phyloP scores from a whole-genome alignment of 345 rosid species.

The Arabis hirsuta region DNA sequence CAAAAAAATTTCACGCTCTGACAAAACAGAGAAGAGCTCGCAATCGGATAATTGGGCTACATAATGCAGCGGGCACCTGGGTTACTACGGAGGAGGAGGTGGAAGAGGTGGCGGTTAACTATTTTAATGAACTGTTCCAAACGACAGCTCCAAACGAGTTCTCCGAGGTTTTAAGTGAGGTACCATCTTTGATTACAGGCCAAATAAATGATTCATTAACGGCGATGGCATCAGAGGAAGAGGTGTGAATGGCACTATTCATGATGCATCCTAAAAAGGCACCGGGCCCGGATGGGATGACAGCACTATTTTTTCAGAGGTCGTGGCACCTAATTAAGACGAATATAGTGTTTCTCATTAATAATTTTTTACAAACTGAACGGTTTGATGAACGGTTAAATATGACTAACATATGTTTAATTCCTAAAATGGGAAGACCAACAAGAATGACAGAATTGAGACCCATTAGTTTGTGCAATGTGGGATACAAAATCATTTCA shows the following conservation, averaged over 20 bases:
- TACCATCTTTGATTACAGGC: accelerated
- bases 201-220: background rate
- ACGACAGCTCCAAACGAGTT: background rate
- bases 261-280: background rate
- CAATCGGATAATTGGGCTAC: background rate
- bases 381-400: background rate
- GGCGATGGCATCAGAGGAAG: background rate
- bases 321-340: background rate
- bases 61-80: background rate
- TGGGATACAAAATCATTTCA: background rate
- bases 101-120: background rate
- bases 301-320: background rate
- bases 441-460: background rate
- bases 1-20: too few species aligned
- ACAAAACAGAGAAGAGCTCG: background rate
- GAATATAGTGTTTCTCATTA: accelerated
- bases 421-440: background rate
- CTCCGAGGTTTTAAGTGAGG: background rate
- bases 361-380: background rate
- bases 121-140: background rate
- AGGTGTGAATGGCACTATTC: background rate
- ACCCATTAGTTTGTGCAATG: background rate
- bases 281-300: background rate
- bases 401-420: background rate
- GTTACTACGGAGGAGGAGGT: background rate